Evolutionary conservation across 2,329 filamentous ascomycete genomes (phyloP).

Genomic region (Aureobasidium sp.): DNA sequence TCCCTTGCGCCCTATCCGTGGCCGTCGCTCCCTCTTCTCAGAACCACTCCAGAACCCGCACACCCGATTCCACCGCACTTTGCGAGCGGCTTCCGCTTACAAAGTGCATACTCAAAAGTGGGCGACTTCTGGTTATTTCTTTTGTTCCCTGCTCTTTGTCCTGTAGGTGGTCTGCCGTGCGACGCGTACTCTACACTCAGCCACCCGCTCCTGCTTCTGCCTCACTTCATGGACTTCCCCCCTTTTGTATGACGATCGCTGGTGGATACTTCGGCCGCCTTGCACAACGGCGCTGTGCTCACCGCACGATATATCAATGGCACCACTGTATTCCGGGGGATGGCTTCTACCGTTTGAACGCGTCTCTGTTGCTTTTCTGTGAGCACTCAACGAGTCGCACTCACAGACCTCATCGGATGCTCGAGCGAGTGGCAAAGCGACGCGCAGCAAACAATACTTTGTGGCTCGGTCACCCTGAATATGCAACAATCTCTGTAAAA

Average conservation of each 20-base stretch:
- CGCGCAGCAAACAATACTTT: not conserved
- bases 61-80: not conserved
- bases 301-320: not conserved
- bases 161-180: not conserved
- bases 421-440: not conserved
- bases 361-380: not conserved
- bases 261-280: slow-evolving; percentile 5
- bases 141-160: not conserved
- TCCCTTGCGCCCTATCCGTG: slow-evolving; percentile 5
- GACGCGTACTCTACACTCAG: not conserved
- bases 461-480: not conserved
- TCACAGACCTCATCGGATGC: not conserved
- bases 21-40: not conserved
- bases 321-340: not conserved
- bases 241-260: slow-evolving; percentile 7
- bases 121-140: not conserved
- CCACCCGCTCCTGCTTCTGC: not conserved
- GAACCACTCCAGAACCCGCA: not conserved
- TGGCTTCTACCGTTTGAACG: not conserved
- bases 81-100: not conserved
- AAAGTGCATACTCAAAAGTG: not conserved
- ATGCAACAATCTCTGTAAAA: not conserved
- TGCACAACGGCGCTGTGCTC: slow-evolving; percentile 5
- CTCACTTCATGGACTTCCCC: not conserved
- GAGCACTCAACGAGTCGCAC: not conserved